Evolutionary conservation across 176 grass and related monocot genomes (phyloP).

Genomic region (Tuctoria greenei): DNA sequence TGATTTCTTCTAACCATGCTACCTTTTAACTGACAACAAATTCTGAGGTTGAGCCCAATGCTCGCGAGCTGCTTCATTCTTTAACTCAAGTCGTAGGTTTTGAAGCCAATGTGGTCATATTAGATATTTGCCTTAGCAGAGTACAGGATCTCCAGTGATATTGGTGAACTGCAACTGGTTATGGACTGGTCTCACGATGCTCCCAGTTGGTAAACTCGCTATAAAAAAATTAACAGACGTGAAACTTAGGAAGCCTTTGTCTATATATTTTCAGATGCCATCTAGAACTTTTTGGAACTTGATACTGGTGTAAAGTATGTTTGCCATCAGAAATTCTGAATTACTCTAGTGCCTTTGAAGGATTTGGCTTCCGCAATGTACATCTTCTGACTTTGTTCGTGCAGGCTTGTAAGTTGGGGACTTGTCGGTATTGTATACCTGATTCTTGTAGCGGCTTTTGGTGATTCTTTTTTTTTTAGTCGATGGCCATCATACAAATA

Average conservation of each 20-base stretch:
- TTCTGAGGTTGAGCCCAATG: slow-evolving; percentile 5
- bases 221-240: slow-evolving; percentile 11
- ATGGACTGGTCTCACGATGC: background rate
- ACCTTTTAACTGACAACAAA: slow-evolving; percentile 31
- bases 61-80: slow-evolving; percentile 1
- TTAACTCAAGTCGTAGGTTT: slow-evolving; percentile 1
- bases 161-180: background rate
- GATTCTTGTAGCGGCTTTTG: background rate
- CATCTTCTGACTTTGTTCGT: background rate
- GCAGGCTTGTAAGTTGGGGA: background rate
- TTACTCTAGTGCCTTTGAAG: background rate
- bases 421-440: background rate
- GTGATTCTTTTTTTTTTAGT: background rate
- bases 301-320: background rate
- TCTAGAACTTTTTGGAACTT: background rate
- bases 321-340: slow-evolving; percentile 8
- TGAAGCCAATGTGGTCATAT: slow-evolving; percentile 14
- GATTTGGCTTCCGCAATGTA: background rate
- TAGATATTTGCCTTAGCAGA: slow-evolving; percentile 20
- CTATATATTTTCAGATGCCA: slow-evolving; percentile 8
- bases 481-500: no score
- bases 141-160: background rate
- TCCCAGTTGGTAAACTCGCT: background rate
- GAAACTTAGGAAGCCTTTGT: background rate
- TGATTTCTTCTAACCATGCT: slow-evolving; percentile 41